phyloP scores from a whole-genome alignment of 2,329 filamentous ascomycete species.

The Emergomyces africanus region DNA sequence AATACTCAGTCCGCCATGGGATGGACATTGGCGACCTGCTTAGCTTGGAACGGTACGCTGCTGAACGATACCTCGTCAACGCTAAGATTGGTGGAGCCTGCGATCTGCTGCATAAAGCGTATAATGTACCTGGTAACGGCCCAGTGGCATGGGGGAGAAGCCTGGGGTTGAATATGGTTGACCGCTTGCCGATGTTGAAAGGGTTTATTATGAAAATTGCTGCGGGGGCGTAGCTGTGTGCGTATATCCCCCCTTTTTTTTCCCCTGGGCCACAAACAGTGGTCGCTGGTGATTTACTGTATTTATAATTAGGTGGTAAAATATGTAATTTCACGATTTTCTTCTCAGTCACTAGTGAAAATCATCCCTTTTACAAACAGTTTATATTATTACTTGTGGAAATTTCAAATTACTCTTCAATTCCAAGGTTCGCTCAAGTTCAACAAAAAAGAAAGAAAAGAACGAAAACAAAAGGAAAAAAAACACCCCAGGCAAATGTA shows the following conservation, averaged over 20 bases:
- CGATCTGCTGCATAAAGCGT: conserved; percentile 88
- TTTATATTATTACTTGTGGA: background rate
- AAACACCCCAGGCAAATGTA: background rate
- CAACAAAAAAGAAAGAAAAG: too few species aligned
- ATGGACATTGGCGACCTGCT: conserved; percentile 73
- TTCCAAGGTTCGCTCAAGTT: background rate
- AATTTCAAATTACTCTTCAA: too few species aligned
- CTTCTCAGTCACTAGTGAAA: background rate
- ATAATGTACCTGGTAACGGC: conserved; percentile 59
- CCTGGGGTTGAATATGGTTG: conserved; percentile 61
- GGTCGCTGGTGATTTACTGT: background rate
- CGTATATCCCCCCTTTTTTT: background rate
- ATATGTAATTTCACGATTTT: background rate
- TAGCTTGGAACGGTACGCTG: conserved; percentile 68
- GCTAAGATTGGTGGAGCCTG: conserved; percentile 63
- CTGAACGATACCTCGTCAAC: conserved; percentile 72
- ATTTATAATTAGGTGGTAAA: background rate
- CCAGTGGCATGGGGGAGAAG: conserved; percentile 71
- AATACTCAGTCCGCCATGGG: conserved; percentile 65
- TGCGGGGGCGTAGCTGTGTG: conserved; percentile 17
- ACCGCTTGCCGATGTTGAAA: conserved; percentile 64
- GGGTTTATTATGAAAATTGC: conserved; percentile 68
- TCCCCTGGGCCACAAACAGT: too few species aligned
- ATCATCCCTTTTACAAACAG: background rate
- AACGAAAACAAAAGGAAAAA: too few species aligned